These are phyloP conservation scores for Ceratobasidium sp. DNA, from an alignment of 1,284 basidiomycete species.

Conservation along the genomic window DNA sequence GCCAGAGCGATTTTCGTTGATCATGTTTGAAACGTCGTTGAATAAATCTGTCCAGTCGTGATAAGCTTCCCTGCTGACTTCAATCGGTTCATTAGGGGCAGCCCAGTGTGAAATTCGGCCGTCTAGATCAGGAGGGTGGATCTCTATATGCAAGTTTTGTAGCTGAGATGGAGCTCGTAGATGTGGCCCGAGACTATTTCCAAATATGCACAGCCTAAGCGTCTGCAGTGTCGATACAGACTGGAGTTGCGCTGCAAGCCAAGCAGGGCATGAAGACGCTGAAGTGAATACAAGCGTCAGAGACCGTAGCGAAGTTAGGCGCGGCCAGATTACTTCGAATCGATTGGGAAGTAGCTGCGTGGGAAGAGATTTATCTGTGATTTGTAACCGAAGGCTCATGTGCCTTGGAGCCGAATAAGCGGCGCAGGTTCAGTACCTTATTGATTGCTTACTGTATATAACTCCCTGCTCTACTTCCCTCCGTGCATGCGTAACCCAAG, in stretches of 20 bases:
- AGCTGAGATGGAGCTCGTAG: constrained; percentile 4
- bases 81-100: neutral
- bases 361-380: neutral
- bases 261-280: neutral
- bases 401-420: neutral
- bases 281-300: constrained; percentile 22
- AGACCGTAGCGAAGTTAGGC: constrained; percentile 2
- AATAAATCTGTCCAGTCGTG: constrained; percentile 29
- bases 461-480: neutral
- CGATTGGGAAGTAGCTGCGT: neutral
- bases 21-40: constrained; percentile 23
- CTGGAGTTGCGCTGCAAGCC: constrained; percentile 12
- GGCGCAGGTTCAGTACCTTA: neutral
- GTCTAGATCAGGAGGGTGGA: constrained; percentile 5
- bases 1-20: neutral
- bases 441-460: constrained; percentile 26
- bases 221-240: constrained; percentile 2
- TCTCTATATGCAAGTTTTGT: constrained; percentile 16
- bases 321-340: constrained; percentile 22
- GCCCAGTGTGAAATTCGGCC: neutral
- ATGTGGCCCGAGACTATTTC: constrained; percentile 16
- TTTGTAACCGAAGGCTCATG: neutral
- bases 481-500: constrained; percentile 6
- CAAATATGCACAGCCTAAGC: constrained; percentile 13
- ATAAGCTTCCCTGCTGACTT: constrained; percentile 7